Evolutionary conservation across 2,329 filamentous ascomycete genomes (phyloP).

Genomic region (Orbilia oligospora): DNA sequence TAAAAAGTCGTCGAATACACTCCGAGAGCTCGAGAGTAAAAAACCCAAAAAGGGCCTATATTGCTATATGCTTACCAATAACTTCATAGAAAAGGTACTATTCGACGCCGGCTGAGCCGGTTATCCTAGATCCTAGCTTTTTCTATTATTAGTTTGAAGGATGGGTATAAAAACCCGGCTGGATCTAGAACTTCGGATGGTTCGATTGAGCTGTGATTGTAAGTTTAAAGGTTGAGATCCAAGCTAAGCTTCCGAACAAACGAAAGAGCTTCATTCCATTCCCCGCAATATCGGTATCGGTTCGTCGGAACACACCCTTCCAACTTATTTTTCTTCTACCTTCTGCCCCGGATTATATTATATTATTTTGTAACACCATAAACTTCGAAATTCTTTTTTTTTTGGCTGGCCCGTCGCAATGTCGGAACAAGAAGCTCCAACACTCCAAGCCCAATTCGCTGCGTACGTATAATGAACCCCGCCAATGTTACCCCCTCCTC

Average conservation of each 20-base stretch:
- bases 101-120: slow-evolving; percentile 4
- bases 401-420: slow-evolving; percentile 15
- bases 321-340: not conserved
- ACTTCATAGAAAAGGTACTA: not conserved
- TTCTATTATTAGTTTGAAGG: not conserved
- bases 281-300: not conserved
- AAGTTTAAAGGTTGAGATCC: not conserved
- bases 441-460: slow-evolving; percentile 40
- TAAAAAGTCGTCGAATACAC: slow-evolving; percentile 29
- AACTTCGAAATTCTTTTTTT: not conserved
- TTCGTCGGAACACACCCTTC: not conserved
- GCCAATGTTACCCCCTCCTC: not conserved
- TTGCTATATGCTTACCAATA: not conserved
- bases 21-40: too few species aligned
- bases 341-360: not conserved
- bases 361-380: not conserved
- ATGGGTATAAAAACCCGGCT: not conserved
- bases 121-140: not conserved
- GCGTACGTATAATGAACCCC: slow-evolving; percentile 38
- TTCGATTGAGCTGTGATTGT: not conserved
- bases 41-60: too few species aligned
- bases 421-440: slow-evolving; percentile 33
- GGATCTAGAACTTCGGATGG: slow-evolving; percentile 11
- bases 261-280: not conserved
- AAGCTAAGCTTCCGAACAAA: not conserved